Base-by-base conservation (phyloP, 306 rosid species). In the Prunus mongolica region DNA sequence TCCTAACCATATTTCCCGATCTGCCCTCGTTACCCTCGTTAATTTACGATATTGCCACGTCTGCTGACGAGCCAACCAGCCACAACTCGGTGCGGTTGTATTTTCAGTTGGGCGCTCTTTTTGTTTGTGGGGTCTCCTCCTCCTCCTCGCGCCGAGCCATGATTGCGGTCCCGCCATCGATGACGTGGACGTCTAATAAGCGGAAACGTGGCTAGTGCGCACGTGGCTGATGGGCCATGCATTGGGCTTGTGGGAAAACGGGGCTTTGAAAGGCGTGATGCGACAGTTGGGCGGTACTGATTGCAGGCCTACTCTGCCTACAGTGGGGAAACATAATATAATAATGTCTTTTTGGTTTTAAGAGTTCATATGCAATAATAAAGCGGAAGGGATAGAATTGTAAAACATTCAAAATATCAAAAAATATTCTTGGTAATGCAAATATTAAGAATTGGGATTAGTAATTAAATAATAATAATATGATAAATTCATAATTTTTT, bases 21-120 rank as follows among this genome's bases (percentile, higher is more conserved):
- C 41, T 87, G 5, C 64, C 91, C 96, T 38, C 22, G 0, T 0
- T 16, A 0, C 9, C 25, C 13, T 30, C 9, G 1, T 63, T 32
- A 54, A 67, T 74, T 83, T 82, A 77, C 87, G 67, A 19, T 9
- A 67, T 73, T 76, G 55, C 92, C 89, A 83, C 77, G 75, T 63
- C 57, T 78, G 32, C 72, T 65, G 77, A 15, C 72, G 58, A 68
- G 84, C 84, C 77, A 78, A 38, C 44, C 66, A 76, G 56, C 2
- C 44, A 38, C 44, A 38, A 2, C 41, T 58, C 68, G 79, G 79
- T 67, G 75, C 28, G 71, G 82, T 80, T 11, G 65, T 76, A 51
- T 60, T 19, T n/a, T n/a, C 0, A 8, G 28, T 41, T 20, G 2
- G 12, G 11, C n/a, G 45, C 5, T 12, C 2, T 20, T 3, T 22